These are phyloP conservation scores for Heracleum sosnowskyi DNA, from an alignment of 129 eudicot genomes.

Conservation along the genomic window DNA sequence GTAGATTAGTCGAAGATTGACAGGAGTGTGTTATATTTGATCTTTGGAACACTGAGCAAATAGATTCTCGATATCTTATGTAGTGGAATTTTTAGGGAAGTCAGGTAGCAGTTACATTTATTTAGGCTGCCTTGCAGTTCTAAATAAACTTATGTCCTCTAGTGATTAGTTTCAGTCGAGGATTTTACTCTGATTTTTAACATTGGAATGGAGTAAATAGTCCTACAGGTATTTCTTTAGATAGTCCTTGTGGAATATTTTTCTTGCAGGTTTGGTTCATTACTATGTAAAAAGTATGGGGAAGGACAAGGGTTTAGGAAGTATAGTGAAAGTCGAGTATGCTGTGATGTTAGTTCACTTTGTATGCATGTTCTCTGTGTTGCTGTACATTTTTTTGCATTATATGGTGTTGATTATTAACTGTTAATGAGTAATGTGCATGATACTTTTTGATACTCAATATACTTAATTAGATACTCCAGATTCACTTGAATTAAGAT, in stretches of 20 bases:
- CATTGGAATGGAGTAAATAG: background rate
- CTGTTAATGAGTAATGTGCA: background rate
- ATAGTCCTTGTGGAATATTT: background rate
- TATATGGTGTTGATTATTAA: background rate
- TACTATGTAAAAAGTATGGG: background rate
- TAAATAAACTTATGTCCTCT: background rate
- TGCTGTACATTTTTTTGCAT: background rate
- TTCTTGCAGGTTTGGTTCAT: background rate
- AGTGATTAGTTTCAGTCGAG: background rate
- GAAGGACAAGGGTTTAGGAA: background rate
- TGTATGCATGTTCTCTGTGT: background rate
- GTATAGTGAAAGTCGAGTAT: background rate
- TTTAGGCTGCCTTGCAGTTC: background rate
- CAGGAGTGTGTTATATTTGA: background rate
- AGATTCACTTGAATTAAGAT: background rate
- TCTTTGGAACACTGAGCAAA: background rate
- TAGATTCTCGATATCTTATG: background rate
- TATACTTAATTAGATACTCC: background rate
- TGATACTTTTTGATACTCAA: background rate
- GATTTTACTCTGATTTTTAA: background rate
- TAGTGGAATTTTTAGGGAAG: background rate
- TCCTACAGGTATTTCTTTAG: background rate
- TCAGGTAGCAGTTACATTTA: background rate
- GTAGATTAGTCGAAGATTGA: background rate
- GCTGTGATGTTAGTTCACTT: background rate